Percentiles rank a stretch among this genome's conserved stretches.
Conservation (phyloP, 768 basidiomycete species). For the Coprinellus aureogranulatus region DNA sequence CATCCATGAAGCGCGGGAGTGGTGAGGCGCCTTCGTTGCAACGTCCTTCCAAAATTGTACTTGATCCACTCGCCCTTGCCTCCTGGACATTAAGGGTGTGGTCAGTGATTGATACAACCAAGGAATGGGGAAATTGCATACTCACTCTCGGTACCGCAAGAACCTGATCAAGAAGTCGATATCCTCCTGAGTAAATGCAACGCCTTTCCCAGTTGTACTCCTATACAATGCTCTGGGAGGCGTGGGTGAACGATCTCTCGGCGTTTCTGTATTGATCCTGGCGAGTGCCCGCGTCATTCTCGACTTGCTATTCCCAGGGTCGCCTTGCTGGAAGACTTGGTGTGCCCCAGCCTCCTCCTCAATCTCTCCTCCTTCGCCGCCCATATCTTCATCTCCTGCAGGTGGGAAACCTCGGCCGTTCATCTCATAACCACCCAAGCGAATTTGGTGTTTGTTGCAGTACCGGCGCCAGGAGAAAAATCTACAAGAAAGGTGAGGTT, state of each 20-base stretch:
- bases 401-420: constrained; percentile 31
- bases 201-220: constrained; percentile 87
- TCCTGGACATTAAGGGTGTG: constrained; percentile 15
- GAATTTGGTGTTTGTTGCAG: constrained; percentile 90
- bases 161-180: constrained; percentile 73
- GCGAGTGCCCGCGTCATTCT: no score
- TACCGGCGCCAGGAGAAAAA: constrained; percentile 92
- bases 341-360: constrained; percentile 29
- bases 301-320: no score
- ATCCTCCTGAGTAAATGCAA: constrained; percentile 85
- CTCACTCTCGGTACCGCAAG: constrained; percentile 74
- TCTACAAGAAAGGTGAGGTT: constrained; percentile 33
- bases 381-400: constrained; percentile 43
- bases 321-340: no score
- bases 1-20: constrained; percentile 92
- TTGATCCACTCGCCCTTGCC: constrained; percentile 42
- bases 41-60: constrained; percentile 37
- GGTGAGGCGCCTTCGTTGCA: constrained; percentile 68
- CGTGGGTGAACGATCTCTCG: constrained; percentile 72
- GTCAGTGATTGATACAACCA: no score
- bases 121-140: neutral
- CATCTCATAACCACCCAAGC: constrained; percentile 84
- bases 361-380: constrained; percentile 34
- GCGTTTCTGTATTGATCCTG: no score
- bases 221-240: constrained; percentile 76